These are phyloP conservation scores for Auricularia sp. DNA, from an alignment of 768 basidiomycete species.

Conservation along the genomic window DNA sequence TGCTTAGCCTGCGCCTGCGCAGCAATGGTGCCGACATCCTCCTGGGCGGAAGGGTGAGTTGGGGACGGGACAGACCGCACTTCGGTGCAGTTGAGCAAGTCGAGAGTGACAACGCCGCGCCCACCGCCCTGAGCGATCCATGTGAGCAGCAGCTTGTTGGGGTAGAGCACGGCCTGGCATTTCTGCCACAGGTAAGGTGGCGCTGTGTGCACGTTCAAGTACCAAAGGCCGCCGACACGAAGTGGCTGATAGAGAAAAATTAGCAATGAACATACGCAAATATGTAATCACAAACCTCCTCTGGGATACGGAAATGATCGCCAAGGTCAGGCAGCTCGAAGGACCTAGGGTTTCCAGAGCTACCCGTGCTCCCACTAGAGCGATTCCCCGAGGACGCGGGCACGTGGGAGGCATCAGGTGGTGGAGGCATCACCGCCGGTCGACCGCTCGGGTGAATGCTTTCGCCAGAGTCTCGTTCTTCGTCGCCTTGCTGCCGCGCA, in stretches of 20 bases:
- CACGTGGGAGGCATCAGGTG: not conserved
- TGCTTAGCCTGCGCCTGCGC: slow-evolving; percentile 47
- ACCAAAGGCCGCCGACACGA: slow-evolving; percentile 80
- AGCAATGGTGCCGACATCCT: slow-evolving; percentile 81
- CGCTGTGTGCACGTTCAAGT: slow-evolving; percentile 80
- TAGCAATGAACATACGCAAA: slow-evolving; percentile 6
- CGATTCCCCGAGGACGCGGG: not conserved
- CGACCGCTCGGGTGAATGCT: slow-evolving; percentile 4
- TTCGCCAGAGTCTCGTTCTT: slow-evolving; percentile 5
- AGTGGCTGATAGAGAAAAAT: slow-evolving; percentile 48
- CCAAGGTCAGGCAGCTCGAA: slow-evolving; percentile 40
- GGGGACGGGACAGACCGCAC: slow-evolving; percentile 78
- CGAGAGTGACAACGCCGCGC: slow-evolving; percentile 75
- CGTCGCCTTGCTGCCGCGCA: slow-evolving; percentile 14
- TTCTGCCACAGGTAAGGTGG: slow-evolving; percentile 74
- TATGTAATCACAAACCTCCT: slow-evolving; percentile 29
- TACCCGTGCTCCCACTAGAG: slow-evolving; percentile 18
- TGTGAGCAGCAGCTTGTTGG: slow-evolving; percentile 72
- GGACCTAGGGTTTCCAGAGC: slow-evolving; percentile 29
- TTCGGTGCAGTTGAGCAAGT: slow-evolving; percentile 76
- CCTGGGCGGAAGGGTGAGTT: slow-evolving; percentile 65
- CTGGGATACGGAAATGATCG: slow-evolving; percentile 22
- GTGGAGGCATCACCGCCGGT: slow-evolving; percentile 12
- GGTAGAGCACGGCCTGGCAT: slow-evolving; percentile 73
- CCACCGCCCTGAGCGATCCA: slow-evolving; percentile 82